Evolutionary conservation across 768 basidiomycete species (phyloP), one percentile per base, ranked within the genome.

Genomic region (Gymnopilus dilepis): DNA sequence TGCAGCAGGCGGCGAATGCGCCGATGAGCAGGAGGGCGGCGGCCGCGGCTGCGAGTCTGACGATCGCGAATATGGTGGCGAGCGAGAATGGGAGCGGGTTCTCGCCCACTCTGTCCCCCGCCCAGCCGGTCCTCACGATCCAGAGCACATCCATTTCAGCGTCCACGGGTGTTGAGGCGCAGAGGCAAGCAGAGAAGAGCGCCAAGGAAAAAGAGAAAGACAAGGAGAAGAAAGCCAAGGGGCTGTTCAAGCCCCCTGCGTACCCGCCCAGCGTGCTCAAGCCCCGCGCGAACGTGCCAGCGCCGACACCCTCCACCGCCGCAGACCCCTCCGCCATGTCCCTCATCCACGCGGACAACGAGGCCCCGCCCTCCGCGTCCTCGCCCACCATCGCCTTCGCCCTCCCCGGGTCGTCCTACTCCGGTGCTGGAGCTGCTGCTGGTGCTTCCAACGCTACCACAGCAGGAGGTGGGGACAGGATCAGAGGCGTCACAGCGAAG

Each of bases 51-150:
- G 93, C 93, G 3, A 86, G 87, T 5, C 65, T 91, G 43, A 93
- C 88, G n/a, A 95, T 95, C 65, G 92, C 93, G 31, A 92, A 90
- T 67, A 92, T 97, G 84, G 93, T 95, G 1, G 95, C 95, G 1
- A 91, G 91, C 1, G 95, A 96, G 76, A 95, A 95, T 66, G 92
- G 92, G 56, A 87, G 85, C 30, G 72, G 82, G 26, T 80, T 87
- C 55, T 75, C 84, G 38, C 82, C 84, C 0, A 81, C 84, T 59
- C 74, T 76, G 24, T 70, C 73, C 33, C 79, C 73, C 28, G 62
- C 77, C 12, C 58, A 64, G 8, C 72, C 76, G 11, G 56, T 64
- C 3, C 71, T 77, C 12, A 69, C 77, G 34, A 37, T 37, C 15
- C 9, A 9, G 34, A 37, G 7, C 34, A 9, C 9, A 15, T 37